Evolutionary conservation across 2,329 filamentous ascomycete genomes (phyloP).

Genomic region (Clathrospora elynae): DNA sequence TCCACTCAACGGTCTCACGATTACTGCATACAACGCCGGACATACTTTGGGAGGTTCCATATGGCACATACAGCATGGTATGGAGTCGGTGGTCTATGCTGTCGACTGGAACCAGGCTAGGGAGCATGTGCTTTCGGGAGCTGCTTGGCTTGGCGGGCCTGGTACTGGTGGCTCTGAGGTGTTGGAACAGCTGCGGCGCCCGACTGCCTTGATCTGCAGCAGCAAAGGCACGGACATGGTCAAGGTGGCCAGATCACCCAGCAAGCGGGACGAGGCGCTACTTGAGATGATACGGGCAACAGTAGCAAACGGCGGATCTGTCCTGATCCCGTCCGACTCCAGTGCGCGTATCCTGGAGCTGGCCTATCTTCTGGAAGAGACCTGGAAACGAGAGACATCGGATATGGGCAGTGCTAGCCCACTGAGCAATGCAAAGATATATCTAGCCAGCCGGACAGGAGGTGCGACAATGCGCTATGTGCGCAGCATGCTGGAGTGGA

Average conservation of each 20-base stretch:
- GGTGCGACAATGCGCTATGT: slow-evolving; percentile 89
- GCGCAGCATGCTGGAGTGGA: slow-evolving; percentile 97
- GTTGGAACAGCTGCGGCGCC: slow-evolving; percentile 89
- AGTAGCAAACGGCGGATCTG: slow-evolving; percentile 81
- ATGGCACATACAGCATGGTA: slow-evolving; percentile 96
- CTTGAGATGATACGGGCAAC: slow-evolving; percentile 81
- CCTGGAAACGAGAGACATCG: slow-evolving; percentile 64
- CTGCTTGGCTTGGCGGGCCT: slow-evolving; percentile 87
- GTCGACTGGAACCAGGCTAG: slow-evolving; percentile 98
- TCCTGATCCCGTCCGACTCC: slow-evolving; percentile 91
- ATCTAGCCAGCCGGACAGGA: slow-evolving; percentile 83
- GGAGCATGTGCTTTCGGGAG: slow-evolving; percentile 91
- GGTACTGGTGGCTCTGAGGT: slow-evolving; percentile 84
- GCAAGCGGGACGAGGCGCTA: slow-evolving; percentile 83
- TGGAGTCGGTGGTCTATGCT: slow-evolving; percentile 96
- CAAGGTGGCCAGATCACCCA: slow-evolving; percentile 72
- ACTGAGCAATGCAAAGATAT: slow-evolving; percentile 64
- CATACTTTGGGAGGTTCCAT: slow-evolving; percentile 96
- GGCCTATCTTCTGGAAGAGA: slow-evolving; percentile 88
- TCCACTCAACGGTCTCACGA: slow-evolving; percentile 85
- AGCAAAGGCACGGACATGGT: slow-evolving; percentile 76
- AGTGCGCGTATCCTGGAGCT: slow-evolving; percentile 93
- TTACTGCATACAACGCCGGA: slow-evolving; percentile 95
- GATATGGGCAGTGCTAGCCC: slow-evolving; percentile 47
- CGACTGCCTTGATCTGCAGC: slow-evolving; percentile 92